Evolutionary conservation across 2,329 filamentous ascomycete genomes (phyloP), one percentile per base, ranked within the genome.

Genomic region (Monosporascus ibericus): DNA sequence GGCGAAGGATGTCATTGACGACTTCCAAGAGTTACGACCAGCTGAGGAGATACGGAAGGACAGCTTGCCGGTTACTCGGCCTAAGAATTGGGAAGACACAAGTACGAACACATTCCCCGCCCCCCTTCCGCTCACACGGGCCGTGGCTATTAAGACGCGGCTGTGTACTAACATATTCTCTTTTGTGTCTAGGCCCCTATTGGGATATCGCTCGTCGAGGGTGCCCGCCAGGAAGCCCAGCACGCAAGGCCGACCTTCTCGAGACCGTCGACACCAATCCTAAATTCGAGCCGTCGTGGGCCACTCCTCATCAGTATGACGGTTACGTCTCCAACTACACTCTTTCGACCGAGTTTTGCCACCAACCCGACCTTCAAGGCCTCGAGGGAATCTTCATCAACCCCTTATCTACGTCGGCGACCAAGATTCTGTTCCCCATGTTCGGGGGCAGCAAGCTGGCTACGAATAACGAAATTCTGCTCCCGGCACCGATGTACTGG

Each of bases 401-500:
- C 47, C 81, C 83, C 0, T 72, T 84, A 22, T 78, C 77, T 11
- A 77, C 79, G 0, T 73, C 76, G 2, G 73, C 81, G 2, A 84
- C 81, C 39, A 77, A 77, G 55, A 72, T 77, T 5, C 68, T 87
- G 18, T 77, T 86, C 44, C 85, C 85, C 20, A 74, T 88, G 63
- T 87, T 88, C 57, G 80, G 84, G 44, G 85, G 85, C 54, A 87
- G 83, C 68, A 88, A 88, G 63, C 72, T 87, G 38, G 77, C 78
- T 18, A 78, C 85, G 56, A 87, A 88, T 71, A 87, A 85, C 62
- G 85, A 88, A 58, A 87, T 88, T 55, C 73, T 87, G 15, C 78
- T 88, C 17, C 85, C 85, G 0, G 82, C 85, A 1, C 82, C 84
- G 48, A 86, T 87, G 77, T 87, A 88, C 67, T 86, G 82, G 77